phyloP scores from a whole-genome alignment of 805 yeast species.

The Spathaspora girioi region DNA sequence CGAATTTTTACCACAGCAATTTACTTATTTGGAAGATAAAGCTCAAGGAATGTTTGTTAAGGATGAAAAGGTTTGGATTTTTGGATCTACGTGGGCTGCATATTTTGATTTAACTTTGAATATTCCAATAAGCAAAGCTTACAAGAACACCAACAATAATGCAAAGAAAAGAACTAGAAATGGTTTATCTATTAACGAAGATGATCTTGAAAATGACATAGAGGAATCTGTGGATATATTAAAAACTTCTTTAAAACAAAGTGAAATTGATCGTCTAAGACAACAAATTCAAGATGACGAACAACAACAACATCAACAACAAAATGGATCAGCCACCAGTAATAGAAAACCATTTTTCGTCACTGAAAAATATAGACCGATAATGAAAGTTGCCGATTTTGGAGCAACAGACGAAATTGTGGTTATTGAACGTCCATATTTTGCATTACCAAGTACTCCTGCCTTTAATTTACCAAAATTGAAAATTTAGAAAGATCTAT shows the following conservation, averaged over 20 bases:
- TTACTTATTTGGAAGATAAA: conserved; percentile 55
- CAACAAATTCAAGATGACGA: conserved; percentile 38
- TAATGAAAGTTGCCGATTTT: conserved; percentile 58
- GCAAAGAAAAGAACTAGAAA: conserved; percentile 42
- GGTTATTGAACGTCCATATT: conserved; percentile 73
- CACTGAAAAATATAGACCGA: conserved; percentile 70
- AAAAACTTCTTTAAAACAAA: conserved; percentile 26
- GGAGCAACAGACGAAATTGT: conserved; percentile 51
- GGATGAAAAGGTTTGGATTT: conserved; percentile 65
- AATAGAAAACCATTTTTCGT: conserved; percentile 59
- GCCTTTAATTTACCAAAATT: conserved; percentile 65
- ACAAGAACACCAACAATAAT: conserved; percentile 18
- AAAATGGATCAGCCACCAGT: conserved; percentile 14
- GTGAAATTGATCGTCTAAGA: conserved; percentile 30
- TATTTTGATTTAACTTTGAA: conserved; percentile 64
- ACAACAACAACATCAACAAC: conserved; percentile 14
- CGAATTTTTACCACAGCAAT: conserved; percentile 67
- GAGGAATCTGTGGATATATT: conserved; percentile 22
- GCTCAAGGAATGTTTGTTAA: conserved; percentile 69
- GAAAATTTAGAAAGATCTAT: conserved; percentile 28
- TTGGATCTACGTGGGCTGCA: conserved; percentile 80
- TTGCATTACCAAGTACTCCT: conserved; percentile 51
- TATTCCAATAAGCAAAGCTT: conserved; percentile 42
- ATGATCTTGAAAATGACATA: conserved; percentile 19
- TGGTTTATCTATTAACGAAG: conserved; percentile 35